phyloP scores from a whole-genome alignment of 139 green algal genomes.

The Micractinium sp. region DNA sequence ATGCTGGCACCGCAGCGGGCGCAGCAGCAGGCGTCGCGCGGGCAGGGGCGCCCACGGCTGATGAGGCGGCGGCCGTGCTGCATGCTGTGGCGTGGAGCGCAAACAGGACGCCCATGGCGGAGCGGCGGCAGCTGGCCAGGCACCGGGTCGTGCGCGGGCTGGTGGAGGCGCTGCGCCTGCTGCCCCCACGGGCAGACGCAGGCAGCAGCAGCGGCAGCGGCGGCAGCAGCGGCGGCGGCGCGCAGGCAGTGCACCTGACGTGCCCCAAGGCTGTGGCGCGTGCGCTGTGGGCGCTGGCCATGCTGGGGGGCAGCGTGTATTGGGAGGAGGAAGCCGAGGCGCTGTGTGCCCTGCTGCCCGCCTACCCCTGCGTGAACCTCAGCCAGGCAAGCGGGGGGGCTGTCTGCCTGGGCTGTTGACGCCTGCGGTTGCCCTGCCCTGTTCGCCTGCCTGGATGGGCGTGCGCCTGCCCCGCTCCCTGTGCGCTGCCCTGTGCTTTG shows the following conservation, averaged over 20 bases:
- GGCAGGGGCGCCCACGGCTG: background rate
- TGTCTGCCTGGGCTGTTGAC: background rate
- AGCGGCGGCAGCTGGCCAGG: constrained; percentile 8
- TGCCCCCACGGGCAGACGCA: background rate
- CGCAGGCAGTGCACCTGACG: background rate
- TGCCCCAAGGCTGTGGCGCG: background rate
- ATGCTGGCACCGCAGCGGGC: background rate
- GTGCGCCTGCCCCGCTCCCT: too few relatives aligned
- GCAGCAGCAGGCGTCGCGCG: background rate
- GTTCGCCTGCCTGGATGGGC: background rate
- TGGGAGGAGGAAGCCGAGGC: constrained; percentile 26
- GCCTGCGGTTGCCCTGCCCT: background rate
- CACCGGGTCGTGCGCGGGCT: constrained; percentile 10
- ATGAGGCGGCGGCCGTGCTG: constrained; percentile 4
- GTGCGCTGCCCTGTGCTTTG: too few relatives aligned
- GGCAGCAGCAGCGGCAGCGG: background rate
- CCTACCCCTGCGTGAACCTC: background rate
- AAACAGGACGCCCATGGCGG: background rate
- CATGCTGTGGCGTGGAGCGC: background rate
- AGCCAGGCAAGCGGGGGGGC: background rate
- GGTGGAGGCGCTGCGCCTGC: background rate
- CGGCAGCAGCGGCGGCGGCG: background rate
- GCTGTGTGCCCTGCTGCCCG: constrained; percentile 17
- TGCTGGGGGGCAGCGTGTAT: constrained; percentile 17
- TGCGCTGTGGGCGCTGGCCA: constrained; percentile 7